Conservation (phyloP, 495 filamentous ascomycete species). For the Hypoxylon lienhwacheense region DNA sequence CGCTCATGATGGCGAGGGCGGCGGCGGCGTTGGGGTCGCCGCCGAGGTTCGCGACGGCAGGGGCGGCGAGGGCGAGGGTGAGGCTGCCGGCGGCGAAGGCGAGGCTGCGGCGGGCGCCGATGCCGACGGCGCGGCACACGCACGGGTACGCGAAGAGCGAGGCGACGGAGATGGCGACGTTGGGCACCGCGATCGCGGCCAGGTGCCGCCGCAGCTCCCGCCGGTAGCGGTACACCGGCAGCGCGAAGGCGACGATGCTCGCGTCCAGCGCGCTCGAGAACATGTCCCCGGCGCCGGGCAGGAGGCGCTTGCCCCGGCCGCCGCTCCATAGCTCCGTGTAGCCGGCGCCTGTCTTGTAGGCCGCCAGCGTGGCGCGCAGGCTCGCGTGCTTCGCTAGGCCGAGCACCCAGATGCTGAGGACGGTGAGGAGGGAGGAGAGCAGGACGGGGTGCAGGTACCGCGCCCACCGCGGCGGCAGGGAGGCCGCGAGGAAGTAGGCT, state of each 20-base stretch:
- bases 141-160: conserved; percentile 56
- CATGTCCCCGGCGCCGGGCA: conserved; percentile 55
- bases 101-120: conserved; percentile 48
- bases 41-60: conserved; percentile 52
- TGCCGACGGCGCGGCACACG: conserved; percentile 51
- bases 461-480: conserved; percentile 48
- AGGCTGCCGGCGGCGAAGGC: conserved; percentile 55
- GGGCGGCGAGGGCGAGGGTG: conserved; percentile 56
- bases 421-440: conserved; percentile 48
- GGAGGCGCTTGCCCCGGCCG: conserved; percentile 15
- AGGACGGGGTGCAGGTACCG: conserved; percentile 57
- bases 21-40: conserved; percentile 55
- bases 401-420: conserved; percentile 51
- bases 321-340: conserved; percentile 51
- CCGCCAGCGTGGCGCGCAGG: conserved; percentile 40
- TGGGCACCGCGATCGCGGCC: conserved; percentile 52
- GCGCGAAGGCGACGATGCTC: conserved; percentile 55
- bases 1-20: conserved; percentile 56
- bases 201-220: conserved; percentile 52
- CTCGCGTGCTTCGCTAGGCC: conserved; percentile 41
- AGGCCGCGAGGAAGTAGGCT: conserved; percentile 50
- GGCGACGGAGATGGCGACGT: conserved; percentile 46
- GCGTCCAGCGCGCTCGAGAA: conserved; percentile 54
- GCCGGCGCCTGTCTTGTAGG: conserved; percentile 49
- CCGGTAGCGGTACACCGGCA: conserved; percentile 59